Conservation (phyloP, 495 filamentous ascomycete species). For the Cercophora newfieldiana region DNA sequence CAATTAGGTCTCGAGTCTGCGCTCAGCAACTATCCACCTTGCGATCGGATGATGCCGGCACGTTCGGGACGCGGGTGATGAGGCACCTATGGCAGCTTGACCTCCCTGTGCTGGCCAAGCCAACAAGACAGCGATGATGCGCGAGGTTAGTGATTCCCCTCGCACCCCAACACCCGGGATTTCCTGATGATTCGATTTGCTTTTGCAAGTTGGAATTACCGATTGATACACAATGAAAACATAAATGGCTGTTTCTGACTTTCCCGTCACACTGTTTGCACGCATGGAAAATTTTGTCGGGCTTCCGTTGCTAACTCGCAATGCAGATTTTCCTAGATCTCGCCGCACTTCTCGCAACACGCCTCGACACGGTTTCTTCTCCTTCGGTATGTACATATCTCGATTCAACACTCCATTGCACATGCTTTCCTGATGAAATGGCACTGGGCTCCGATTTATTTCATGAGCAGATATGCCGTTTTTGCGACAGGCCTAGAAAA, state of each 20-base stretch:
- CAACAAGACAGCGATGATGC: background rate
- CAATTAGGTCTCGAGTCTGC: constrained; percentile 6
- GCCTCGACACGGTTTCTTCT: constrained; percentile 2
- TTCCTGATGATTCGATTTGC: constrained; percentile 81
- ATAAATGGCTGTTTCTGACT: constrained; percentile 92
- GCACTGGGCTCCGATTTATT: constrained; percentile 98
- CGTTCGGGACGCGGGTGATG: background rate
- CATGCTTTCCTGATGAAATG: constrained; percentile 78
- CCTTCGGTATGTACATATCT: background rate
- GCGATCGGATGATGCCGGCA: background rate
- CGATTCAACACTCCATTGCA: background rate
- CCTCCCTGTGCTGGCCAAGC: background rate
- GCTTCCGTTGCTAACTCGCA: constrained; percentile 2
- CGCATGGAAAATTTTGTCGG: background rate
- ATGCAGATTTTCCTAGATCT: background rate
- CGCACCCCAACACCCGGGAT: background rate
- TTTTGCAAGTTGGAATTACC: constrained; percentile 99
- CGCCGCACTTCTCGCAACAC: background rate
- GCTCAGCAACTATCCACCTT: background rate
- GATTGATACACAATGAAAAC: constrained; percentile 86
- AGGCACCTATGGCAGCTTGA: background rate
- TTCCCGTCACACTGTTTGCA: constrained; percentile 11
- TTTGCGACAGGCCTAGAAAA: constrained; percentile 99
- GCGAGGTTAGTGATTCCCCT: constrained; percentile 22
- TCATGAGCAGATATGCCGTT: constrained; percentile 85